These are phyloP conservation scores for Phytophthora pluvialis DNA, from an alignment of 352 stramenopile species.

Conservation along the genomic window DNA sequence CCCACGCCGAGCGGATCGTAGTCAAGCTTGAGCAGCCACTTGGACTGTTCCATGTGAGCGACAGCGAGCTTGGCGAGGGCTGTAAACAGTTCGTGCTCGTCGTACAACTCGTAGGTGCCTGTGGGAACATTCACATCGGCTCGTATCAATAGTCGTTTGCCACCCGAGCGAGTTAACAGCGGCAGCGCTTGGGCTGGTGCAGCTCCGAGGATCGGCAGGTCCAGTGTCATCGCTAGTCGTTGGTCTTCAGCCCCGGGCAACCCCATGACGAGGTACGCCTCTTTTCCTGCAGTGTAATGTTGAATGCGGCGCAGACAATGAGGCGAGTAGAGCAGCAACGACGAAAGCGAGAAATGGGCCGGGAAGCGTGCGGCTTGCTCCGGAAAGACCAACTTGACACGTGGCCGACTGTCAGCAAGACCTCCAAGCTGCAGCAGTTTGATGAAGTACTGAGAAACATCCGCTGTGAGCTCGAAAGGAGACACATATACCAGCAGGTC, in stretches of 20 bases:
- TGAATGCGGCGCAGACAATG: slow-evolving; percentile 76
- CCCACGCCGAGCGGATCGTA: slow-evolving; percentile 73
- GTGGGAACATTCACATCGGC: slow-evolving; percentile 88
- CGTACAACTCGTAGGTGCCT: slow-evolving; percentile 90
- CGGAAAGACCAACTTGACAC: slow-evolving; percentile 85
- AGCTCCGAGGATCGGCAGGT: slow-evolving; percentile 79
- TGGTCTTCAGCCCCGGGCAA: slow-evolving; percentile 83
- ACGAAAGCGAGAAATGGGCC: slow-evolving; percentile 81
- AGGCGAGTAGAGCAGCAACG: slow-evolving; percentile 85
- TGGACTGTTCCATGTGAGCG: slow-evolving; percentile 76
- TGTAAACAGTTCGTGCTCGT: slow-evolving; percentile 85
- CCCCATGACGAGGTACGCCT: slow-evolving; percentile 83
- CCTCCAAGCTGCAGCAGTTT: slow-evolving; percentile 87
- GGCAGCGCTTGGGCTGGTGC: slow-evolving; percentile 52
- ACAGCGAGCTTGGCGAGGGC: slow-evolving; percentile 89
- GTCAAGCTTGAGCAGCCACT: slow-evolving; percentile 88
- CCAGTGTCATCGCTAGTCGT: slow-evolving; percentile 73
- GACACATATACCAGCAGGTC: slow-evolving; percentile 90
- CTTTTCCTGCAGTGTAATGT: slow-evolving; percentile 56
- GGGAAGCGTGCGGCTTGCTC: slow-evolving; percentile 86
- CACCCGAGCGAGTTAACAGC: slow-evolving; percentile 77
- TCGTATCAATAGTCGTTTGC: slow-evolving; percentile 83
- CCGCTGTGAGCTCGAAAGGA: slow-evolving; percentile 77
- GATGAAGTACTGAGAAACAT: slow-evolving; percentile 84
- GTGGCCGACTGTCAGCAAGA: slow-evolving; percentile 55